Conservation (phyloP, 2,329 filamentous ascomycete genomes). For the Cladophialophora carrionii region DNA sequence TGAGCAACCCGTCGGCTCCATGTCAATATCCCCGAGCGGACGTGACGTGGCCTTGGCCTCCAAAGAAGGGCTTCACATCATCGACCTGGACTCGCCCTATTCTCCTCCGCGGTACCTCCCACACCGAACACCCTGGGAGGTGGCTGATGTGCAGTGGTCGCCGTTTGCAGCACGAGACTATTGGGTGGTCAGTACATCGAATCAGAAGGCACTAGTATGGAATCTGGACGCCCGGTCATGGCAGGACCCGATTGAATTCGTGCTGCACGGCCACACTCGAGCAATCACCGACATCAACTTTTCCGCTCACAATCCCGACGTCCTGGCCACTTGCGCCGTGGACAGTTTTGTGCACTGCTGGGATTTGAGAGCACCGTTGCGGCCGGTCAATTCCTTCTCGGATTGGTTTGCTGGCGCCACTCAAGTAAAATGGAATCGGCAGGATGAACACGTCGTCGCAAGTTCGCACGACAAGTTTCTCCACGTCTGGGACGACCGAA, state of each 20-base stretch:
- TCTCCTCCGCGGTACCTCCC: constrained; percentile 82
- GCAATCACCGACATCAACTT: constrained; percentile 98
- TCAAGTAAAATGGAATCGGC: constrained; percentile 92
- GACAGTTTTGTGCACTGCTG: constrained; percentile 93
- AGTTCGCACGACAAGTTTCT: constrained; percentile 88
- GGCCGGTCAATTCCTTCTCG: constrained; percentile 78
- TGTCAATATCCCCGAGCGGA: constrained; percentile 88
- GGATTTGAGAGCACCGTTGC: constrained; percentile 76
- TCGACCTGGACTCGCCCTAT: constrained; percentile 87
- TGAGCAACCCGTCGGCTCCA: constrained; percentile 77
- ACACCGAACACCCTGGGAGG: constrained; percentile 88
- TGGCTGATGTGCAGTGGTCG: constrained; percentile 96
- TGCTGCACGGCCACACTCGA: constrained; percentile 79
- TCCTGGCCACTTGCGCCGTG: constrained; percentile 86
- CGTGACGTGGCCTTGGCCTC: constrained; percentile 89
- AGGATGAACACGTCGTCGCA: constrained; percentile 82
- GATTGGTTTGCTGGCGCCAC: constrained; percentile 94
- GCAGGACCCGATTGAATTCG: constrained; percentile 84
- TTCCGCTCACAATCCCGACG: constrained; percentile 86
- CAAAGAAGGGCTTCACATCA: constrained; percentile 84
- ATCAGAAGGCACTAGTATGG: constrained; percentile 93
- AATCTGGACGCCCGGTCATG: constrained; percentile 74
- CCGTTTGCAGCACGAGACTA: constrained; percentile 87
- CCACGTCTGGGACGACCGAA: constrained; percentile 87
- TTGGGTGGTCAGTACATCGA: constrained; percentile 92